Conservation (phyloP, 2,329 filamentous ascomycete genomes). For the Alternaria metachromatica region DNA sequence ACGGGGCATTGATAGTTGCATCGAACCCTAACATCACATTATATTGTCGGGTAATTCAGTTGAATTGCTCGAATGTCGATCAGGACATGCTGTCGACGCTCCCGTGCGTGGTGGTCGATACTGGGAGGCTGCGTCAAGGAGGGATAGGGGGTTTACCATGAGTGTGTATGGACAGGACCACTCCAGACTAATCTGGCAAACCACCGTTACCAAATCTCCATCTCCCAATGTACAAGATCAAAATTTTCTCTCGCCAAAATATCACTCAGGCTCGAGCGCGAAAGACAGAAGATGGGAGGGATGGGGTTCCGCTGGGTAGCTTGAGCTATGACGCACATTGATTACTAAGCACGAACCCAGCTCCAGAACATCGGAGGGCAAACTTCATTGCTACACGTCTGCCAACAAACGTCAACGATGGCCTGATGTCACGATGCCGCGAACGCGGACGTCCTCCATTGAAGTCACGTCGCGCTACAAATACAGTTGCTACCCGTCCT, state of each 20-base stretch:
- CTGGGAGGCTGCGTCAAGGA: neutral
- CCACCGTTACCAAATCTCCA: no score
- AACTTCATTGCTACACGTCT: neutral
- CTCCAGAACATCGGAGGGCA: no score
- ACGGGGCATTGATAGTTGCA: neutral
- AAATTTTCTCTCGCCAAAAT: no score
- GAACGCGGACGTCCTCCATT: accelerated
- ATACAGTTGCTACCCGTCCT: no score
- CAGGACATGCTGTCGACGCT: neutral
- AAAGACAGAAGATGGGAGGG: no score
- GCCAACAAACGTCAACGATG: neutral
- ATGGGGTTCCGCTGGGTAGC: neutral
- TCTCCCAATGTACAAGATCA: no score
- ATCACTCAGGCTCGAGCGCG: no score
- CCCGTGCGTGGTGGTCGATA: neutral
- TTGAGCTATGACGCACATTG: neutral
- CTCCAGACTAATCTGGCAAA: no score
- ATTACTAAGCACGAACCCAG: neutral
- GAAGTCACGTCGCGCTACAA: no score
- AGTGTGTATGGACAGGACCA: no score
- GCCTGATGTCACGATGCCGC: neutral
- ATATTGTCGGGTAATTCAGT: neutral
- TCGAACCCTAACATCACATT: neutral
- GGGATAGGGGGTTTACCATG: no score
- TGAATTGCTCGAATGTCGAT: neutral